A percentile compares a stretch with the other conserved stretches of the same genome.
phyloP scores from a whole-genome alignment of 2,329 filamentous ascomycete genomes.

The Stagonosporopsis cucurbitacearum region DNA sequence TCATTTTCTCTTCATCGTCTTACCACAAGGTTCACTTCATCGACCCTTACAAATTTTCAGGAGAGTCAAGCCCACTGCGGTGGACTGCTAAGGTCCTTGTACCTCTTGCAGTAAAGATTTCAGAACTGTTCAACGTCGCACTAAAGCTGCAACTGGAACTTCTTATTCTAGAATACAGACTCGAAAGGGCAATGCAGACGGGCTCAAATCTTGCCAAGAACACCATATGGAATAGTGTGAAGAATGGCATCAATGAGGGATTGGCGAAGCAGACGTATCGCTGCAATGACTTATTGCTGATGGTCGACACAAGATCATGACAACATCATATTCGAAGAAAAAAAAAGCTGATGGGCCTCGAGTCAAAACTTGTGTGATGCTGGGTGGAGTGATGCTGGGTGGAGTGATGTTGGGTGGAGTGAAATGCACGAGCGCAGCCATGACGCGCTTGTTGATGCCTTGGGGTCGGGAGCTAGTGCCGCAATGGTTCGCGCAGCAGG shows the following conservation, averaged over 20 bases:
- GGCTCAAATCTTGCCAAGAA: not conserved
- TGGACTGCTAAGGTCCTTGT: not conserved
- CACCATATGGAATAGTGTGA: not conserved
- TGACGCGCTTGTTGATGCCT: slow-evolving; percentile 16
- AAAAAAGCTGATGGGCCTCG: not conserved
- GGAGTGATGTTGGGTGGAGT: not conserved
- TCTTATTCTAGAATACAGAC: not conserved
- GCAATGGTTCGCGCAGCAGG: slow-evolving; percentile 13
- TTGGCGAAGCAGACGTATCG: not conserved
- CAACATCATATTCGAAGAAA: too few relatives aligned
- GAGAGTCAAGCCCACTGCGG: too few relatives aligned
- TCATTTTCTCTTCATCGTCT: too few relatives aligned
- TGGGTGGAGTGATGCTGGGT: too few relatives aligned
- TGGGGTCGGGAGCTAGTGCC: slow-evolving; percentile 7
- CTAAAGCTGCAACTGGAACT: too few relatives aligned
- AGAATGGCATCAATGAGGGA: not conserved
- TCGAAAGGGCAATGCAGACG: not conserved
- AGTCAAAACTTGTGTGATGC: not conserved
- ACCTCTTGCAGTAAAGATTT: not conserved
- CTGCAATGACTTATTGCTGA: not conserved
- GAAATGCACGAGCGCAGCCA: slow-evolving; percentile 7
- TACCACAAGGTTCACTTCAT: too few relatives aligned
- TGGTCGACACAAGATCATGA: not conserved
- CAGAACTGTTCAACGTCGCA: not conserved
- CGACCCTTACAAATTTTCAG: too few relatives aligned